Base-by-base conservation (phyloP, 345 rosid genomes). In the Mercurialis annua region DNA sequence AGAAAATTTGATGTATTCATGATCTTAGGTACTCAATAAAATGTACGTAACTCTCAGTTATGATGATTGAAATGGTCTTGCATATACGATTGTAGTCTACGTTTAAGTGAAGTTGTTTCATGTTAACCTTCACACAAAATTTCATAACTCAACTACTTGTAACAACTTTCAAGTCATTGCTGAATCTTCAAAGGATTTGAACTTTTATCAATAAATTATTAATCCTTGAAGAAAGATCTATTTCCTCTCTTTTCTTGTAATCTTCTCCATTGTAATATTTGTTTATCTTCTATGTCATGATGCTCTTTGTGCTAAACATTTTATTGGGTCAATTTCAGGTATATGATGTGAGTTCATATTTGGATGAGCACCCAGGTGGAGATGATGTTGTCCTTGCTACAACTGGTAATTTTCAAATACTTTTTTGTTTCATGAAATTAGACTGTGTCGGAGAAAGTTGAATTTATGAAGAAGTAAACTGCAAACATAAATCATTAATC, bases 331-430 rank as follows among this genome's bases (percentile, higher is more conserved):
- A 18, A 55, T 70, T 8, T 24, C 80, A 90, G 98, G 92, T 93
- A 3, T 90, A 93, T 69, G 92, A 93, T 64, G 88, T 93, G 65
- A 76, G 82, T 72, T 78, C 96, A 1, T 90, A 90, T 62, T 74
- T 89, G 85, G 97, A 93, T 34, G 97, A 90, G 47, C 98, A 90
- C 69, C 98, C 96, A 2, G 97, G 98, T 16, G 98, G 98, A 71
- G 96, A 93, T 44, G 96, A 93, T 78, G 92, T 90, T 40, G 75
- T 93, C 71, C 85, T 93, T 57, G 90, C 72, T 31, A 82, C 73
- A 50, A 79, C 89, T 2, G 96, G 97, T 90, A 87, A 11, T 40
- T 49, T 9, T 47, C 73, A 62, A 62, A 6, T 23, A 20, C 61
- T 44, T 56, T 58, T 20, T 24, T 24, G 42, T 44, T 10, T 27